Base-by-base conservation (phyloP, 257 asterid genomes). In the Nicotiana undulata region DNA sequence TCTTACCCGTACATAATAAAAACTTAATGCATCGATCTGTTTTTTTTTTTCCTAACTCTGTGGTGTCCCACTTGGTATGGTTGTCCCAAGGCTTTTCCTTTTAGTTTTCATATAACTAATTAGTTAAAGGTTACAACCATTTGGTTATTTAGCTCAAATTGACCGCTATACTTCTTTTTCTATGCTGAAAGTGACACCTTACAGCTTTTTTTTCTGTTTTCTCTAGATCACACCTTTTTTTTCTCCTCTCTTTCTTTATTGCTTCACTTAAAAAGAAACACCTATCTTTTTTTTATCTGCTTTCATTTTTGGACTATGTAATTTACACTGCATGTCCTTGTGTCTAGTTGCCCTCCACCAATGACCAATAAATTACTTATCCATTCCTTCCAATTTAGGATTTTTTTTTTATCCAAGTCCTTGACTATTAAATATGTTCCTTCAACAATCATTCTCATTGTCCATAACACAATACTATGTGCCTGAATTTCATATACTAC, bases 201-300 rank as follows among this genome's bases (percentile, higher is more conserved):
- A 72, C 90, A 86, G 78, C 93, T 81, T 88, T 91, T 32, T 87
- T 92, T 76, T 66, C 34, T 34, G 46, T 22, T 64, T 79, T 64
- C 10, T 63, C 8, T 79, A 24, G 85, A 81, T 63, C 60, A 82
- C 83, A 53, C 81, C 75, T 80, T 16, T 17, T 76, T 3, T 31
- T 2, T 56, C 77, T 16, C 80, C 89, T 78, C 87, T 81, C 84
- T 51, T 37, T 82, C 86, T 90, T 84, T 83, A 84, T 85, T 87
- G 91, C 91, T 87, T 89, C 91, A 82, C 93, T 86, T 82, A 84
- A 90, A 90, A 88, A 95, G 87, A 88, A 87, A 85, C 85, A 87
- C 55, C 55, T 76, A 79, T 15, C 76, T 75, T 20, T 72, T 20
- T 46, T 22, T 0, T 3, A 3, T 46, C 24, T 12, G 20, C 61